phyloP scores from a whole-genome alignment of 2,329 filamentous ascomycete species.

The Samsoniella hepiali region DNA sequence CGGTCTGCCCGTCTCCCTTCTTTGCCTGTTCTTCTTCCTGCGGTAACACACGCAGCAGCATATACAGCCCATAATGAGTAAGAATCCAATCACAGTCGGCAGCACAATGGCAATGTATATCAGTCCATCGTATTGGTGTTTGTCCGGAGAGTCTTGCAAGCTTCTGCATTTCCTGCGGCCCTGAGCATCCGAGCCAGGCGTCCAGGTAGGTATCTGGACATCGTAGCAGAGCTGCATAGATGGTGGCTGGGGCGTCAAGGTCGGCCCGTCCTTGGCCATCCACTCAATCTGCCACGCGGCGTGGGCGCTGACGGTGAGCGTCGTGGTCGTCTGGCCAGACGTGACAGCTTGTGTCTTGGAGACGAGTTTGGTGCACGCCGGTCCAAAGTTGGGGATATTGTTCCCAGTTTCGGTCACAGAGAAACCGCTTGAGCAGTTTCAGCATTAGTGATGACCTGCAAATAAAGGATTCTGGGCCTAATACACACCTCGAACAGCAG shows the following conservation, averaged over 20 bases:
- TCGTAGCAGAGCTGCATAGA: constrained; percentile 6
- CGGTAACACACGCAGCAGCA: constrained; percentile 11
- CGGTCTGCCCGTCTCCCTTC: neutral
- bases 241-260: constrained; percentile 2
- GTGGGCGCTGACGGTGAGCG: constrained; percentile 1
- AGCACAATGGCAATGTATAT: constrained; percentile 1
- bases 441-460: neutral
- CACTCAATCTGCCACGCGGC: constrained; percentile 7
- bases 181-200: neutral
- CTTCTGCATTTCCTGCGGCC: neutral
- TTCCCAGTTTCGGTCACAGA: neutral
- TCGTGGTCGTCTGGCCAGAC: neutral
- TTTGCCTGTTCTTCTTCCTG: constrained; percentile 1
- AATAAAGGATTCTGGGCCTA: neutral
- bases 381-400: neutral
- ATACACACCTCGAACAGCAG: constrained; percentile 5
- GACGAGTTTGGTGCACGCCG: constrained; percentile 10
- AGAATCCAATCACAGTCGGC: neutral
- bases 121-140: neutral
- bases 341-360: neutral
- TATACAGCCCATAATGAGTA: constrained; percentile 3
- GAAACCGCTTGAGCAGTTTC: neutral
- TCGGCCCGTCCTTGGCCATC: neutral
- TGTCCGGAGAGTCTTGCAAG: neutral
- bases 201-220: constrained; percentile 9